Evolutionary conservation across 1,284 basidiomycete species (phyloP).

Genomic region (Waitea zeae): DNA sequence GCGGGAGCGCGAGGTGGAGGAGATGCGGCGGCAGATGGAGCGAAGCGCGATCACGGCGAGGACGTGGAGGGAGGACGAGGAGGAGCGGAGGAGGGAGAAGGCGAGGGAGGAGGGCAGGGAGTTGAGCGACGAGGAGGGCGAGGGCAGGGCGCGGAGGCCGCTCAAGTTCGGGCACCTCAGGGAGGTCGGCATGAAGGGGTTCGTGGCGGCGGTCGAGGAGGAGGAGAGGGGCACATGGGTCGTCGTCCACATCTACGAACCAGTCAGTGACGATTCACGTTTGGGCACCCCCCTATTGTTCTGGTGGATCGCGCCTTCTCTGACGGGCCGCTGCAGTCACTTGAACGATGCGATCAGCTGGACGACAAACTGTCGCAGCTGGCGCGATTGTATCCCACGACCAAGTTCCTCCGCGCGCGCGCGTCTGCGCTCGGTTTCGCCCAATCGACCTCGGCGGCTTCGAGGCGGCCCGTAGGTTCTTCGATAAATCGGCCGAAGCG

Average conservation of each 20-base stretch:
- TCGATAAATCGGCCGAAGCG: conserved; percentile 8
- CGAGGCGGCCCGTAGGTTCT: conserved; percentile 9
- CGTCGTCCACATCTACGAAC: conserved; percentile 69
- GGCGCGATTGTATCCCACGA: conserved; percentile 50
- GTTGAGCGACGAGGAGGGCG: conserved; percentile 18
- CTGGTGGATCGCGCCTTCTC: conserved; percentile 1
- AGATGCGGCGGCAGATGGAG: conserved; percentile 38
- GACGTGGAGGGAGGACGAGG: conserved; percentile 57
- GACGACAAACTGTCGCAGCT: conserved; percentile 54
- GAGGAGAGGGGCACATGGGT: conserved; percentile 60
- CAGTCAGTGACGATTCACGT: conserved; percentile 40
- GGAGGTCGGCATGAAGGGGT: conserved; percentile 63
- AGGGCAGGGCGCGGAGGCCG: too few relatives aligned
- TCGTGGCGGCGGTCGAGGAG: conserved; percentile 57
- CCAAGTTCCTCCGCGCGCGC: conserved; percentile 64
- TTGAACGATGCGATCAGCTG: conserved; percentile 54
- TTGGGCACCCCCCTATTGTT: too few relatives aligned
- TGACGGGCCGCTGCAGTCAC: conserved; percentile 23
- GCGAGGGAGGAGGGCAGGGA: too few relatives aligned
- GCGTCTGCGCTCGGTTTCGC: conserved; percentile 69
- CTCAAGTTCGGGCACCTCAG: conserved; percentile 72
- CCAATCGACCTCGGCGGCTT: conserved; percentile 15
- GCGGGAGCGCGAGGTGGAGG: conserved; percentile 28
- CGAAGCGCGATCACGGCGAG: conserved; percentile 41
- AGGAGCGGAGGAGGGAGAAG: conserved; percentile 26